Conservation (phyloP, 345 rosid species). For the Acer negundo region DNA sequence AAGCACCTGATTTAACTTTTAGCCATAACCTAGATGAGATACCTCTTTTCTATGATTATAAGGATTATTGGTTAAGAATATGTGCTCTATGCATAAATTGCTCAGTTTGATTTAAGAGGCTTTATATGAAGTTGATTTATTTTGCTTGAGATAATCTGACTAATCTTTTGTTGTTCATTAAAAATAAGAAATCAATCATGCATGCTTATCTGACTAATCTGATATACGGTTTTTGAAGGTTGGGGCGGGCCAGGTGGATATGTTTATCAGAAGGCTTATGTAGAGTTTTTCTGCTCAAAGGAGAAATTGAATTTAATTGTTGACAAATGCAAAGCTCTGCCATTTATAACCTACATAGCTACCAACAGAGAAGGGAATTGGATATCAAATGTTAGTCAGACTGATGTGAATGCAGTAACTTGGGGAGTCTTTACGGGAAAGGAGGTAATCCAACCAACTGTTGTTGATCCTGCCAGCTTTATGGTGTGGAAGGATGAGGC, state of each 20-base stretch:
- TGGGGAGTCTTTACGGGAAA: conserved; percentile 97
- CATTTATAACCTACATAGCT: conserved; percentile 68
- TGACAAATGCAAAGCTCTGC: conserved; percentile 64
- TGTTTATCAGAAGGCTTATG: conserved; percentile 92
- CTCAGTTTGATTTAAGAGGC: background rate
- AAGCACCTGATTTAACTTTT: no score
- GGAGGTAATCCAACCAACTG: conserved; percentile 90
- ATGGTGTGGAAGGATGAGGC: conserved; percentile 97
- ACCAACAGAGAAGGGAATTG: conserved; percentile 63
- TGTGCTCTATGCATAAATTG: background rate
- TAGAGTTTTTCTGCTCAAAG: conserved; percentile 92
- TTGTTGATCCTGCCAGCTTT: conserved; percentile 98
- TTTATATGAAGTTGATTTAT: background rate
- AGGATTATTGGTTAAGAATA: background rate
- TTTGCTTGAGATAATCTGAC: background rate
- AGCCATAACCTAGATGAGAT: no score
- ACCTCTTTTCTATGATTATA: no score
- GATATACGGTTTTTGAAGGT: conserved; percentile 50
- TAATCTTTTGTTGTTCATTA: background rate
- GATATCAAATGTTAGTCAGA: conserved; percentile 52
- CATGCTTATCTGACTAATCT: background rate
- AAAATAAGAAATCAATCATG: background rate
- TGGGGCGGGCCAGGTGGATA: conserved; percentile 99
- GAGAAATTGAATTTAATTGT: conserved; percentile 64
- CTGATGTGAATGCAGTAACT: conserved; percentile 84